phyloP scores from a whole-genome alignment of 768 basidiomycete genomes.

The Calocybe gangraenosa region DNA sequence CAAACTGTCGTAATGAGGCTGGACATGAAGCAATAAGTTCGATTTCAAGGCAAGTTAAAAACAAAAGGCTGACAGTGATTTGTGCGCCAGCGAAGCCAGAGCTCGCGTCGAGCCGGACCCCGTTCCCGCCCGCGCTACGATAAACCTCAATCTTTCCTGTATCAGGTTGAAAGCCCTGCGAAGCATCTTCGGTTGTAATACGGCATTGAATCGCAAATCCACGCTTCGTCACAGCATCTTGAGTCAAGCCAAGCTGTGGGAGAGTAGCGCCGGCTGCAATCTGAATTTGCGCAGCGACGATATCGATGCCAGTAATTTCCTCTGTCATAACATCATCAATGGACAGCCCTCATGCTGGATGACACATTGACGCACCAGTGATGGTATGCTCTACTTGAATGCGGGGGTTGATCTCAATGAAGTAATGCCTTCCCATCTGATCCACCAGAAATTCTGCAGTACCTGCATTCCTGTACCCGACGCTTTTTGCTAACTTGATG shows the following conservation, averaged over 20 bases:
- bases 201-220: conserved; percentile 99
- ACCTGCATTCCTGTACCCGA: conserved; percentile 94
- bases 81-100: conserved; percentile 99
- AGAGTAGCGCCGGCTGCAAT: conserved; percentile 98
- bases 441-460: conserved; percentile 99
- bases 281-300: conserved; percentile 98
- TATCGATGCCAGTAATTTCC: conserved; percentile 99
- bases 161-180: conserved; percentile 92
- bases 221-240: conserved; percentile 92
- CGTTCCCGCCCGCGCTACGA: conserved; percentile 97
- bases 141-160: conserved; percentile 99
- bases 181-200: conserved; percentile 95
- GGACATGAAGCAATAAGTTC: conserved; percentile 1
- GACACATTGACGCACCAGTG: conserved; percentile 57
- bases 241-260: conserved; percentile 90
- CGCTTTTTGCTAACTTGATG: conserved; percentile 90
- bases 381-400: conserved; percentile 99
- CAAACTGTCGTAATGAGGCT: conserved; percentile 98
- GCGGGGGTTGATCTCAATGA: conserved; percentile 99
- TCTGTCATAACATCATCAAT: conserved; percentile 44
- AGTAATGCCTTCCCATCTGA: conserved; percentile 94
- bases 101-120: conserved; percentile 93
- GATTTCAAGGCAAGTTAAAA: no score
- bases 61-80: conserved; percentile 72
- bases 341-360: background rate